Percentiles rank a stretch among this genome's conserved stretches.
phyloP scores from a whole-genome alignment of 352 stramenopile genomes.

The Pythium oligandrum region DNA sequence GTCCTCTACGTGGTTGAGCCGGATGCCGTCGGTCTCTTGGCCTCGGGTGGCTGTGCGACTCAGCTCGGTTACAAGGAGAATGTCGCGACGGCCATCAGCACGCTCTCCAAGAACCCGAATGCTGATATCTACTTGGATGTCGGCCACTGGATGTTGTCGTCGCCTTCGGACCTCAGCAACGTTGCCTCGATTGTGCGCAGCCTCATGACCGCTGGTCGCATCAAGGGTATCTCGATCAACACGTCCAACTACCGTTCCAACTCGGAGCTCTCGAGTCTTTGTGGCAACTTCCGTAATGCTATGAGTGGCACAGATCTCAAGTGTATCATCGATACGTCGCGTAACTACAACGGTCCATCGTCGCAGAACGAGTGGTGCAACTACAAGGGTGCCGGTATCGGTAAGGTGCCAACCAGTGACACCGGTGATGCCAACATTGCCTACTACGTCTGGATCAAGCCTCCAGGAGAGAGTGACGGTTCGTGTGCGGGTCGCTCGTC shows the following conservation, averaged over 20 bases:
- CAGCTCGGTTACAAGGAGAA: conserved; percentile 42
- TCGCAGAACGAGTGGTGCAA: conserved; percentile 69
- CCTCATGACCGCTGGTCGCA: conserved; percentile 24
- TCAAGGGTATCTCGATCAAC: conserved; percentile 68
- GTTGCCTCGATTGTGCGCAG: conserved; percentile 38
- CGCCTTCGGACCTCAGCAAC: conserved; percentile 8
- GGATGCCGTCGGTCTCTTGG: conserved; percentile 48
- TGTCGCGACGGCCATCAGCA: conserved; percentile 31
- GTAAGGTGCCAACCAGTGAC: conserved; percentile 35
- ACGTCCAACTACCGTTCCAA: conserved; percentile 72
- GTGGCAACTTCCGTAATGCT: conserved; percentile 41
- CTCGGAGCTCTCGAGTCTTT: conserved; percentile 41
- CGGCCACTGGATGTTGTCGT: conserved; percentile 45
- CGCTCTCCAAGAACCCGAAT: conserved; percentile 44
- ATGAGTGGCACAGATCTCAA: conserved; percentile 28
- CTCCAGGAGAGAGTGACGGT: conserved; percentile 52
- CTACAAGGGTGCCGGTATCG: conserved; percentile 45
- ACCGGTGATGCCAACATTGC: conserved; percentile 39
- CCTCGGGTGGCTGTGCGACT: conserved; percentile 35
- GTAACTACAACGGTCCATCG: conserved; percentile 44
- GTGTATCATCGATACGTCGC: conserved; percentile 66
- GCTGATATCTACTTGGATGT: conserved; percentile 62
- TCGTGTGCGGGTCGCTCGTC: conserved; percentile 31
- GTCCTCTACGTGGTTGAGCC: conserved; percentile 72
- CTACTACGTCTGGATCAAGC: conserved; percentile 60